Percentiles rank a stretch among this genome's conserved stretches.
Conservation (phyloP, 2,329 filamentous ascomycete species). For the Aspergillus sp. region DNA sequence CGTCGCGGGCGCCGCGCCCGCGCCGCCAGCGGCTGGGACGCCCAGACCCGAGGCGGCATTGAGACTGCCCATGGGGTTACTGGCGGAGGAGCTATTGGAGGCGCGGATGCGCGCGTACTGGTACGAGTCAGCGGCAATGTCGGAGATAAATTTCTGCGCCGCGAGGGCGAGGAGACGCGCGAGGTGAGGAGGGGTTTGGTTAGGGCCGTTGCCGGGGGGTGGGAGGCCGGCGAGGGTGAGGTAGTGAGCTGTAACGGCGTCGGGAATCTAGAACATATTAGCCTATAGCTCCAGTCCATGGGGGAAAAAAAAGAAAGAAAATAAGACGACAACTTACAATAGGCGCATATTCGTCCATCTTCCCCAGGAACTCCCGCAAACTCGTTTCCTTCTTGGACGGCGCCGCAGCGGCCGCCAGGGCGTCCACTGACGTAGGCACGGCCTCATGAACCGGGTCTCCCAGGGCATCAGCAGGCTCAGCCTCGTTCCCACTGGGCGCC, state of each 20-base stretch:
- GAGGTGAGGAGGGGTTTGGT: slow-evolving; percentile 67
- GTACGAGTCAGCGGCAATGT: slow-evolving; percentile 94
- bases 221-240: slow-evolving; percentile 92
- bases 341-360: slow-evolving; percentile 97
- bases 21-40: slow-evolving; percentile 48
- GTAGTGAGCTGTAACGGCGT: slow-evolving; percentile 96
- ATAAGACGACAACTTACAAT: slow-evolving; percentile 56
- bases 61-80: slow-evolving; percentile 83
- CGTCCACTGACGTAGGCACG: slow-evolving; percentile 26
- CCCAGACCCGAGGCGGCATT: slow-evolving; percentile 56
- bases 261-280: slow-evolving; percentile 63
- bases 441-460: slow-evolving; percentile 15
- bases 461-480: slow-evolving; percentile 1
- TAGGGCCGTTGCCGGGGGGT: slow-evolving; percentile 74
- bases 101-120: slow-evolving; percentile 94
- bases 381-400: slow-evolving; percentile 85
- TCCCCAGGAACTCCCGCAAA: slow-evolving; percentile 81
- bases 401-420: slow-evolving; percentile 42
- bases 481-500: neutral
- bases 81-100: slow-evolving; percentile 76
- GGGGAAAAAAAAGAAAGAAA: neutral
- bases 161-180: slow-evolving; percentile 89
- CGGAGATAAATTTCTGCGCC: slow-evolving; percentile 98
- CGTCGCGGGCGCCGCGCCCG: slow-evolving; percentile 40
- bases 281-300: neutral